These are phyloP conservation scores for Cicer yamashitae DNA, from an alignment of 306 rosid species.

Conservation along the genomic window DNA sequence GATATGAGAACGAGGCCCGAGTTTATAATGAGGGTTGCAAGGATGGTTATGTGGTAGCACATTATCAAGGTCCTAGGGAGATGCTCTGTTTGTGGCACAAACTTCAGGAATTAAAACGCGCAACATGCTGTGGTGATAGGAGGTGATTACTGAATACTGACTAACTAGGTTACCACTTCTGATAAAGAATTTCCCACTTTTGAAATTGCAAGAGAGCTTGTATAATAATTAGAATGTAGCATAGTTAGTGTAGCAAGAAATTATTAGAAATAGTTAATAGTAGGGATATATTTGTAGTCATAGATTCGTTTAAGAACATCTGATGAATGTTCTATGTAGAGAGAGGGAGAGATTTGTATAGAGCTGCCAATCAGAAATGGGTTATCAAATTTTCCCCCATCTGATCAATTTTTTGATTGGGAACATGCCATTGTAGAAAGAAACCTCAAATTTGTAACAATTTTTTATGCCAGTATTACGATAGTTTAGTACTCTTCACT, in stretches of 20 bases:
- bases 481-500: not conserved
- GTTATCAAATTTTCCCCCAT: conserved; percentile 28
- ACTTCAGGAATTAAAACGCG: conserved; percentile 70
- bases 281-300: conserved; percentile 44
- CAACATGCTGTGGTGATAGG: conserved; percentile 77
- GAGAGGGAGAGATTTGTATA: conserved; percentile 52
- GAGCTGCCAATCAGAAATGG: conserved; percentile 43
- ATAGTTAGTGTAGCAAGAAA: conserved; percentile 38
- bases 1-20: conserved; percentile 72
- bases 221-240: conserved; percentile 50
- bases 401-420: conserved; percentile 38
- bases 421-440: conserved; percentile 28
- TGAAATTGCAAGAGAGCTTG: conserved; percentile 31
- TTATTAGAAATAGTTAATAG: conserved; percentile 38
- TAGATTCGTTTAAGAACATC: conserved; percentile 36
- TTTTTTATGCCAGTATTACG: not conserved
- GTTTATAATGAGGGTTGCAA: conserved; percentile 78
- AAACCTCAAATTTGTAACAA: not conserved
- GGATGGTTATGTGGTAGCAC: conserved; percentile 91
- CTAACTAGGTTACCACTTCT: conserved; percentile 39
- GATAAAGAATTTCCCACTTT: conserved; percentile 38
- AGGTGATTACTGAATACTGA: conserved; percentile 52
- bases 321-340: conserved; percentile 37
- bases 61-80: conserved; percentile 97
- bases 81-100: conserved; percentile 97